Base-by-base conservation (phyloP, 169 alveolate species). In the Eimeria falciformis region DNA sequence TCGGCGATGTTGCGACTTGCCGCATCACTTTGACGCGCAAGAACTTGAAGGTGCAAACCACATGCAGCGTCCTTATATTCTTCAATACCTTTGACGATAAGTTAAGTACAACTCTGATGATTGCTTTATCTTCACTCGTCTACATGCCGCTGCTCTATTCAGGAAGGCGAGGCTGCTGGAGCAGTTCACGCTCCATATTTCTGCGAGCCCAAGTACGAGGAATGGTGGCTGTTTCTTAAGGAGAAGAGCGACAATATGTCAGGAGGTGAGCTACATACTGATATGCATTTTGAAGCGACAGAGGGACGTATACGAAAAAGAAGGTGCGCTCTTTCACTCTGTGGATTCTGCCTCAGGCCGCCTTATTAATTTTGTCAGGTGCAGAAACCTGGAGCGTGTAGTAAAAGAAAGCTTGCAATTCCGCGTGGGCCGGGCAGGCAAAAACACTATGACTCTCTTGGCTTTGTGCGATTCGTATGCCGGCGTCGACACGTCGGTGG, bases 141-240 rank as follows among this genome's bases (percentile, higher is more conserved):
- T 71, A 21, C 2, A 6, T 45, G 46, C 46, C 33, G 43, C 56
- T 62, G 45, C 7, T 21, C 68, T 33, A 33, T 2, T 4, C 86
- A 95, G 86, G 96, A 95, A 73, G 95, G 95, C 18, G 97, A 96
- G 90, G 95, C 97, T 18, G 91, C 95, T 37, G 99, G 99, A 6
- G 97, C 98, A 40, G 96, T 97, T 37, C 99, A 97, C 90, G 97
- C 99, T 33, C 98, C 98, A 12, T 92, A 79, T 83, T 96, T 97
- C 93, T 97, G 97, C 9, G 95, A 94, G 91, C 96, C 97, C 11
- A 97, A 96, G 90, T 97, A 95, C 89, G 99, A 97, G 93, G 98
- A 97, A 90, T 97, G 98, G 98, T 95, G 97, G 96, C 82, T 97
- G 27, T 94, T 97, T 73, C 94, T 97, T 23, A 91, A 91, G n/a